Base-by-base conservation (phyloP, 768 basidiomycete species). In the Amanita exitialis region DNA sequence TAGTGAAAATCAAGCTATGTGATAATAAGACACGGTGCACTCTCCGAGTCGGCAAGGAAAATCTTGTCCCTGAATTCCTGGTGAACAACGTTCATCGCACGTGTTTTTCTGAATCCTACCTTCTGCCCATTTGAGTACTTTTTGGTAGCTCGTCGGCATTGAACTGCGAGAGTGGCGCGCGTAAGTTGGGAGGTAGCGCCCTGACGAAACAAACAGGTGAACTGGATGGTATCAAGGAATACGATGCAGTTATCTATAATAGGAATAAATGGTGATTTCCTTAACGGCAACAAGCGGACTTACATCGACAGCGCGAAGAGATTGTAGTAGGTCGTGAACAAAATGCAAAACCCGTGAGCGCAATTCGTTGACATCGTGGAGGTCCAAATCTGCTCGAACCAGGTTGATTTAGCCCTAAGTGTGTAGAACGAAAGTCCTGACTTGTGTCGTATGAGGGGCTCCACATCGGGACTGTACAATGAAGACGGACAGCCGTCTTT, bases 381-480 rank as follows among this genome's bases (percentile, higher is more conserved):
- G 70, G 63, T 86, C 83, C 54, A 77, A 63, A 59, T 73, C 83
- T 85, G 28, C n/a, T n/a, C 21, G 28, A n/a, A 28, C 5, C 37
- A 18, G 23, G 21, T 38, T n/a, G 10, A 18, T 6, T 21, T 10
- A 20, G 51, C 9, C 44, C n/a, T 16, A 43, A n/a, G 44, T 9
- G 9, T 13, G 36, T 52, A 46, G 20, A 53, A 35, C 35, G 13
- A 45, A 44, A 34, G 50, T 36, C 64, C 80, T 56, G 61, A 82
- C 84, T 83, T 43, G 70, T 75, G 56, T 79, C 75, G 5, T 76
- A 74, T 34, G 76, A 72, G 12, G 78, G 68, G 23, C 71, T 74
- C 76, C 80, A 84, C 25, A 82, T 86, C 1, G 84, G 83, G 36
- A 86, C 70, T 15, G 78, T 78, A 65, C 84, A 85, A 49, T 80